Base-by-base conservation (phyloP, 2,329 filamentous ascomycete species). In the Stachybotrys chlorohalonatus region DNA sequence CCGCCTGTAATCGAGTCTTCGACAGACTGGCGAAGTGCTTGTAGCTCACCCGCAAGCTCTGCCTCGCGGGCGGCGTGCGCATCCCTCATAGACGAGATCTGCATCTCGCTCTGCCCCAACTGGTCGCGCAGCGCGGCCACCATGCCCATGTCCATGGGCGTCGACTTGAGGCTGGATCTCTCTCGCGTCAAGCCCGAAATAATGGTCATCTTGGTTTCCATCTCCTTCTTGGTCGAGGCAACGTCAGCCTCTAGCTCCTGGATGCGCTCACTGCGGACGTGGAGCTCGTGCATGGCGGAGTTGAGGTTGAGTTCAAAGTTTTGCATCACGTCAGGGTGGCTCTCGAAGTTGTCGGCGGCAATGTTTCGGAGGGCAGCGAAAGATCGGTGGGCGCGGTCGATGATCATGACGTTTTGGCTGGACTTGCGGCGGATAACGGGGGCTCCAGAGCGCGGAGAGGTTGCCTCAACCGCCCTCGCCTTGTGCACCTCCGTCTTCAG, bases 191-290 rank as follows among this genome's bases (percentile, higher is more conserved):
- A 78, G 7, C 94, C 94, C 32, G 90, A 90, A 62, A 99, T 97
- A 66, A 99, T 92, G 32, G 90, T 89, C 77, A 93, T 91, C 81
- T 99, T 99, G 58, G 83, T 86, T 67, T 99, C 94, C 87, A 97
- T 95, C 70, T 99, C 94, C 75, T 91, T 96, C 75, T 90, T 94
- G 24, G 91, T 83, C 5, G 84, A 85, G 31, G 85, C 77, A 55
- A 96, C 82, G 62, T 96, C 93, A 6, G 85, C 84, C 70, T 99
- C 94, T 13, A 99, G 78, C 63, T 92, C 86, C 65, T 95, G 89
- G 53, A 96, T 92, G 31, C 92, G 85, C 68, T 97, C 92, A 46
- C 92, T 92, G 47, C 92, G 85, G 9, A 80, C 80, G 60, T 96
- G 88, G 39, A 99, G 78, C 68, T 99, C 94, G 63, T 94, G 89